Evolutionary conservation across 495 filamentous ascomycete genomes (phyloP).

Genomic region (Penicillium macrosclerotiorum): DNA sequence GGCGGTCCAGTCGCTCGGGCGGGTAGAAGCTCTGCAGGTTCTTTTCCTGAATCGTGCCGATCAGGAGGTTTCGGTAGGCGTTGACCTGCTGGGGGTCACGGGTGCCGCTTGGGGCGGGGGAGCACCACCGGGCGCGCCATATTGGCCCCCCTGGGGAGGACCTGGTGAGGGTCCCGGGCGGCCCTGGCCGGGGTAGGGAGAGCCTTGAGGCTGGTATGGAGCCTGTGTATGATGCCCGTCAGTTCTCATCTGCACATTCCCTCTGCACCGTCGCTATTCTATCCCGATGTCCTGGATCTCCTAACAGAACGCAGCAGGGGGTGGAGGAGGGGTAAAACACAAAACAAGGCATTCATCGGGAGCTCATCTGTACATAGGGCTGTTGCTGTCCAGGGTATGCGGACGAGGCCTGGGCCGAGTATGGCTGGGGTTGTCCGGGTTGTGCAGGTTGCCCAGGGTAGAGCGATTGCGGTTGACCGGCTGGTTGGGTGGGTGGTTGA

Average conservation of each 20-base stretch:
- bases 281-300: background rate
- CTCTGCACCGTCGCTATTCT: too few relatives aligned
- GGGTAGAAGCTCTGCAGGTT: conserved; percentile 55
- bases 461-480: conserved; percentile 13
- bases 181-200: conserved; percentile 32
- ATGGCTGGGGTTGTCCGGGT: background rate
- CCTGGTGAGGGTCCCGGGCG: conserved; percentile 33
- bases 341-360: conserved; percentile 11
- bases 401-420: conserved; percentile 5
- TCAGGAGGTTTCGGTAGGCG: conserved; percentile 53
- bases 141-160: conserved; percentile 22
- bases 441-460: conserved; percentile 21
- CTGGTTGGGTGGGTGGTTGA: background rate
- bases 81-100: conserved; percentile 47
- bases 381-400: conserved; percentile 17
- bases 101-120: conserved; percentile 26
- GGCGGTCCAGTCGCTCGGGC: conserved; percentile 36
- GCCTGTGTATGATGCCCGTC: conserved; percentile 21
- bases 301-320: background rate
- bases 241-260: too few relatives aligned
- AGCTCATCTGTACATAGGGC: conserved; percentile 29
- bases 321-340: conserved; percentile 10
- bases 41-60: conserved; percentile 57
- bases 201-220: conserved; percentile 30
- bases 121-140: conserved; percentile 24